These are phyloP conservation scores for Deinandra increscens DNA, from an alignment of 129 eudicot species.

Conservation along the genomic window DNA sequence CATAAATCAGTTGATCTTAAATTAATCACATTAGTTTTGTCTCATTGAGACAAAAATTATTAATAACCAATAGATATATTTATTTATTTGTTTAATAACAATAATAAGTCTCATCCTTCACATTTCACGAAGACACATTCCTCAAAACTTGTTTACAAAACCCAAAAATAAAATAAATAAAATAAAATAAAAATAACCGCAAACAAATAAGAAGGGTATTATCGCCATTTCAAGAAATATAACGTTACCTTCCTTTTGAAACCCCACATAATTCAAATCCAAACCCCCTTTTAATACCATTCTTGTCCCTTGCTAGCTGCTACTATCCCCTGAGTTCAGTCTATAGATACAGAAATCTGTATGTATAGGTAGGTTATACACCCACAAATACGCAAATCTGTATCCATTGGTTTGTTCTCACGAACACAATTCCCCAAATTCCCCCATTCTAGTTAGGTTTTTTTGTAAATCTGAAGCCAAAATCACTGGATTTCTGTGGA, in stretches of 20 bases:
- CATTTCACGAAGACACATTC: slow-evolving; percentile 30
- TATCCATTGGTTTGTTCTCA: slow-evolving; percentile 15
- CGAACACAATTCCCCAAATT: slow-evolving; percentile 29
- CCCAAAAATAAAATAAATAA: slow-evolving; percentile 5
- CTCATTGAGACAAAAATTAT: too few relatives aligned
- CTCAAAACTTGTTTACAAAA: slow-evolving; percentile 21
- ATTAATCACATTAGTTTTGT: too few relatives aligned
- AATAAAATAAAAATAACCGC: too few relatives aligned
- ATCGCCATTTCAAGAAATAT: slow-evolving; percentile 19
- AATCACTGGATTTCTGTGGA: slow-evolving; percentile 15
- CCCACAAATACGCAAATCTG: slow-evolving; percentile 19
- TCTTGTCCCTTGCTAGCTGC: slow-evolving; percentile 27
- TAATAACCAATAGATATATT: too few relatives aligned
- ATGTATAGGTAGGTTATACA: slow-evolving; percentile 16
- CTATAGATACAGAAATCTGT: slow-evolving; percentile 32
- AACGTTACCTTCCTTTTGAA: slow-evolving; percentile 30
- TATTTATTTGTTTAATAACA: too few relatives aligned
- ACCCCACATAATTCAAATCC: slow-evolving; percentile 38
- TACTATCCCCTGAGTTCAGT: not conserved
- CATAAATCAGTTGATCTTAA: too few relatives aligned
- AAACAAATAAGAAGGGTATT: slow-evolving; percentile 22
- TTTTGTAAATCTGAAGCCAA: slow-evolving; percentile 11
- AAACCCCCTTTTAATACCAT: slow-evolving; percentile 29
- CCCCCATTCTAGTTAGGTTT: slow-evolving; percentile 10
- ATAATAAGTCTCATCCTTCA: slow-evolving; percentile 8